Evolutionary conservation across 1,284 basidiomycete genomes (phyloP).

Genomic region (Ganoderma sinense): DNA sequence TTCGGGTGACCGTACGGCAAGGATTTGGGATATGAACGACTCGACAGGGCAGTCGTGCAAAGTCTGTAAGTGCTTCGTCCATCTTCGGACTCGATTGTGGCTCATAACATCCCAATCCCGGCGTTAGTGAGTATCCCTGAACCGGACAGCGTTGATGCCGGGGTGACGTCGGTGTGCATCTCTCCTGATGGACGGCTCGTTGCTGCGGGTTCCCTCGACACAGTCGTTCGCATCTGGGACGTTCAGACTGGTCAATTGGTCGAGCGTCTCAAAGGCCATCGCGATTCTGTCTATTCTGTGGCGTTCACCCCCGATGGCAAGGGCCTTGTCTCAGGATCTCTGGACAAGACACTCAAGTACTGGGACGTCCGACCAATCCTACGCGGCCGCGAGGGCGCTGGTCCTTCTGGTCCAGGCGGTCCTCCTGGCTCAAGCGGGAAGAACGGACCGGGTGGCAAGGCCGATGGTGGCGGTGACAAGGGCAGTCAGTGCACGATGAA

Average conservation of each 20-base stretch:
- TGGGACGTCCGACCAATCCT: conserved; percentile 64
- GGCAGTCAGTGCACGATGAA: conserved; percentile 64
- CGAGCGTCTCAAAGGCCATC: conserved; percentile 76
- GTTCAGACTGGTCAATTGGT: conserved; percentile 70
- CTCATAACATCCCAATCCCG: background rate
- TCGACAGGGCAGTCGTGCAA: conserved; percentile 51
- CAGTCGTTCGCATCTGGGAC: conserved; percentile 80
- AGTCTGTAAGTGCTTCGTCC: conserved; percentile 33
- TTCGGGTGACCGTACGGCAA: conserved; percentile 84
- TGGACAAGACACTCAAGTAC: conserved; percentile 80
- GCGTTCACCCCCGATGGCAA: conserved; percentile 80
- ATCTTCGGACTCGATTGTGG: background rate
- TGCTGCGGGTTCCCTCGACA: conserved; percentile 79
- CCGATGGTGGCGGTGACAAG: conserved; percentile 43
- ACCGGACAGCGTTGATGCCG: conserved; percentile 61
- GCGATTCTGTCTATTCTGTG: conserved; percentile 81
- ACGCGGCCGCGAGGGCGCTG: conserved; percentile 29
- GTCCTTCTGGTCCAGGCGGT: conserved; percentile 9
- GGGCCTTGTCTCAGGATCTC: conserved; percentile 70
- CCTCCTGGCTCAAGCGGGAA: conserved; percentile 12
- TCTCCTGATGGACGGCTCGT: conserved; percentile 74
- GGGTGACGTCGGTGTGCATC: conserved; percentile 72
- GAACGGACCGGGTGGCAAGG: conserved; percentile 30
- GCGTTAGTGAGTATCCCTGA: conserved; percentile 47
- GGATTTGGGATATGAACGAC: conserved; percentile 84